A percentile compares a stretch with the other conserved stretches of the same genome.
Conservation (phyloP, 345 rosid species). For the Eucalyptus virginea region DNA sequence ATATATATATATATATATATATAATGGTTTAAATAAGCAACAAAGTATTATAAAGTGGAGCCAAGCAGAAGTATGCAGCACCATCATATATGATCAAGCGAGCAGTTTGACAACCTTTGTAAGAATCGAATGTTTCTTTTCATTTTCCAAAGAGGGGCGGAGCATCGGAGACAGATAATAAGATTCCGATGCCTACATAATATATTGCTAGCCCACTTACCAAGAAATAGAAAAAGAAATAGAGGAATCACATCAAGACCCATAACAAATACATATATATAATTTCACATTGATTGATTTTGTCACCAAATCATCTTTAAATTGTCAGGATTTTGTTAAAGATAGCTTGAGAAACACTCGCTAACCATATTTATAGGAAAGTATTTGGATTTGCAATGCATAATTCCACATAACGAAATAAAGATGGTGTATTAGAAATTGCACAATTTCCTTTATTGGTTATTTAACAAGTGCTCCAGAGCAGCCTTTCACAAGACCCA, state of each 20-base stretch:
- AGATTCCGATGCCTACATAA: background rate
- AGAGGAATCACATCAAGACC: background rate
- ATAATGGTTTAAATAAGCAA: background rate
- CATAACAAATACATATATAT: no score
- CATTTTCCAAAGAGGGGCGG: background rate
- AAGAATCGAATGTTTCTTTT: background rate
- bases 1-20: no score
- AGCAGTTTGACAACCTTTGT: background rate
- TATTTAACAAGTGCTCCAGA: background rate
- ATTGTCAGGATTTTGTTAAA: no score
- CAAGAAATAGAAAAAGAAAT: background rate
- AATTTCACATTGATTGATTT: no score
- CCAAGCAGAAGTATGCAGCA: background rate
- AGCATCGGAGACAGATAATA: background rate
- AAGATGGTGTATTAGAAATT: background rate
- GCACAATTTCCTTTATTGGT: background rate
- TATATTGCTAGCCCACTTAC: background rate
- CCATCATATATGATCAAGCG: background rate
- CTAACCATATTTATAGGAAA: no score
- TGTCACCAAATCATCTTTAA: no score
- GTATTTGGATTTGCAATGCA: no score
- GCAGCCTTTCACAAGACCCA: background rate
- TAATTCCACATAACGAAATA: background rate
- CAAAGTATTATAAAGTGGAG: background rate
- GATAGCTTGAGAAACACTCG: rapidly evolving